Conservation (phyloP, 2,329 filamentous ascomycete species). For the Simplicillium aogashimaense region DNA sequence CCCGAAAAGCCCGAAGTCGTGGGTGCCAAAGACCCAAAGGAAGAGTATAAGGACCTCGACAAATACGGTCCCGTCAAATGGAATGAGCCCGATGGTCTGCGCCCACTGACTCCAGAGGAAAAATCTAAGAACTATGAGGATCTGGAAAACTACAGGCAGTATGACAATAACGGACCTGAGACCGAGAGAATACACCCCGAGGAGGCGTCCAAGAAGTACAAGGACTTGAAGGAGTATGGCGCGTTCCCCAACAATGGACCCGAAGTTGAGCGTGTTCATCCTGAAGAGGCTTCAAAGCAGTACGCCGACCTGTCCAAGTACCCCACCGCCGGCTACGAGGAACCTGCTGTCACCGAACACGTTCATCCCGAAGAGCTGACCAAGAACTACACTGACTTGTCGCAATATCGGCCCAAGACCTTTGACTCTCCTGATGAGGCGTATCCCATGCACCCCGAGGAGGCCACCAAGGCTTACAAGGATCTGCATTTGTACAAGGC, state of each 20-base stretch:
- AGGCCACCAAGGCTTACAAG: constrained; percentile 24
- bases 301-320: constrained; percentile 24
- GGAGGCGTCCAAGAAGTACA: constrained; percentile 24
- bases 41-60: constrained; percentile 30
- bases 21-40: constrained; percentile 13
- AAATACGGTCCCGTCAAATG: constrained; percentile 26
- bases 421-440: constrained; percentile 10
- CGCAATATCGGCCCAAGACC: constrained; percentile 17
- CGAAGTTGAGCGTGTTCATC: constrained; percentile 13
- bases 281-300: constrained; percentile 20
- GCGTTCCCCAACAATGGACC: constrained; percentile 15
- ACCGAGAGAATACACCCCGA: constrained; percentile 15
- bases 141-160: constrained; percentile 19
- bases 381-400: constrained; percentile 27
- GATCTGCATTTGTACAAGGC: constrained; percentile 28
- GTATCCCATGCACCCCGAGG: constrained; percentile 13
- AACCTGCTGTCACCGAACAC: constrained; percentile 13
- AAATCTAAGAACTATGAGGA: constrained; percentile 28
- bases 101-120: constrained; percentile 20
- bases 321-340: constrained; percentile 18
- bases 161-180: constrained; percentile 10
- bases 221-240: constrained; percentile 23
- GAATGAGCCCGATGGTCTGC: constrained; percentile 30
- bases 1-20: constrained; percentile 21
- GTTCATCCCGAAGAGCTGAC: constrained; percentile 24